phyloP scores from a whole-genome alignment of 108 stramenopile genomes.

The Nitzschia inconspicua region DNA sequence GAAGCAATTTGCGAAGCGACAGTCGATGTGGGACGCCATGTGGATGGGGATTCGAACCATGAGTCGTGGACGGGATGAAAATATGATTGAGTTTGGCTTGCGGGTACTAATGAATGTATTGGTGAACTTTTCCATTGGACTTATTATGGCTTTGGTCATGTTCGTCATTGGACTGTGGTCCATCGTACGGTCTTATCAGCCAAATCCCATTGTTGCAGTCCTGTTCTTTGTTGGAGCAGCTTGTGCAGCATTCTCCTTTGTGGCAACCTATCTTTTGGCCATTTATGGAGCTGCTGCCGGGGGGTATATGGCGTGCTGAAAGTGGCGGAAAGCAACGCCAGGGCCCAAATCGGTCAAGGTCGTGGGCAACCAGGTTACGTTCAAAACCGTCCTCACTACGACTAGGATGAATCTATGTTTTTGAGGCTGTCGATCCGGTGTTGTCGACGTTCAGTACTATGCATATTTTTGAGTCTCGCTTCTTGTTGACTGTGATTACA shows the following conservation, averaged over 20 bases:
- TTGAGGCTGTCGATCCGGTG: neutral
- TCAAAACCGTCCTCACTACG: constrained; percentile 32
- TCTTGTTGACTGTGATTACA: too few relatives aligned
- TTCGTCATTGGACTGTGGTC: constrained; percentile 80
- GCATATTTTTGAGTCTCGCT: too few relatives aligned
- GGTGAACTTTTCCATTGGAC: constrained; percentile 82
- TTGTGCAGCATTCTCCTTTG: constrained; percentile 83
- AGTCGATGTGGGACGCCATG: constrained; percentile 88
- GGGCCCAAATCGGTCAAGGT: constrained; percentile 3
- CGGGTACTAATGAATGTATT: constrained; percentile 60
- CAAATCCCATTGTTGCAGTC: constrained; percentile 71
- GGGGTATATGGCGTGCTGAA: constrained; percentile 81
- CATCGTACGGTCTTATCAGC: constrained; percentile 77
- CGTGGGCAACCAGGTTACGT: constrained; percentile 6
- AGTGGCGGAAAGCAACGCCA: constrained; percentile 67
- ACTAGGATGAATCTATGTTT: constrained; percentile 12
- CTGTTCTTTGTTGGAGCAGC: constrained; percentile 71
- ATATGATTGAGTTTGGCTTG: constrained; percentile 66
- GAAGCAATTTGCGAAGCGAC: constrained; percentile 85
- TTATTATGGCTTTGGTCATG: constrained; percentile 75
- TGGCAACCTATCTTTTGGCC: constrained; percentile 67
- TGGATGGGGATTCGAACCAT: constrained; percentile 80
- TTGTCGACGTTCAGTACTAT: neutral
- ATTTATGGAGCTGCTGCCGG: constrained; percentile 83
- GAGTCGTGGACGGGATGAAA: constrained; percentile 69